A percentile compares a stretch with the other conserved stretches of the same genome.
Conservation (phyloP, 176 grass and related monocot genomes). For the Cenchrus purpureus region DNA sequence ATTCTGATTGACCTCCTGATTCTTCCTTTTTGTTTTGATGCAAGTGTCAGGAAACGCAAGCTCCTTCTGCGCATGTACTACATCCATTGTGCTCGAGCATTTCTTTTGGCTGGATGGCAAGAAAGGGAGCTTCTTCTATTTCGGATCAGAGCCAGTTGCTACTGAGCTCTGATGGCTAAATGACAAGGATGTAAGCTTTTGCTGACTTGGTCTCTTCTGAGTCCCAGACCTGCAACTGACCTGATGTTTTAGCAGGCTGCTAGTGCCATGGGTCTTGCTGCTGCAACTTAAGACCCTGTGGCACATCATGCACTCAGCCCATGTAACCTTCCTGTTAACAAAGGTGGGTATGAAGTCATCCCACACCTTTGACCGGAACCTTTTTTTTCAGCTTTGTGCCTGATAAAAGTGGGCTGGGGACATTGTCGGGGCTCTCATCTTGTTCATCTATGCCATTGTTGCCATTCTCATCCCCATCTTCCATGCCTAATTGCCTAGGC, state of each 20-base stretch:
- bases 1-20: constrained; percentile 13
- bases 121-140: constrained; percentile 40
- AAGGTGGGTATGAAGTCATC: not conserved
- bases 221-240: constrained; percentile 1
- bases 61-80: not conserved
- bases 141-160: not conserved
- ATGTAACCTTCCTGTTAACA: not conserved
- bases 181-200: not conserved
- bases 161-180: not conserved
- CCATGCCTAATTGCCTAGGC: not conserved
- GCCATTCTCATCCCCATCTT: not conserved
- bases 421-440: not conserved
- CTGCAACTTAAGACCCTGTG: not conserved
- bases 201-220: not conserved
- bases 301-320: constrained; percentile 1
- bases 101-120: constrained; percentile 9
- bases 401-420: not conserved
- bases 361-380: constrained; percentile 8
- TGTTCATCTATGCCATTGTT: not conserved
- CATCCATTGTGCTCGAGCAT: constrained; percentile 22
- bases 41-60: constrained; percentile 4
- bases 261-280: constrained; percentile 23
- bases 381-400: not conserved
- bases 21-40: not conserved
- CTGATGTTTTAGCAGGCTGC: constrained; percentile 20